Percentiles rank a stretch among this genome's conserved stretches.
These are phyloP conservation scores for Rhexocercosporidium sp. DNA, from an alignment of 2,329 filamentous ascomycete genomes.

Conservation along the genomic window DNA sequence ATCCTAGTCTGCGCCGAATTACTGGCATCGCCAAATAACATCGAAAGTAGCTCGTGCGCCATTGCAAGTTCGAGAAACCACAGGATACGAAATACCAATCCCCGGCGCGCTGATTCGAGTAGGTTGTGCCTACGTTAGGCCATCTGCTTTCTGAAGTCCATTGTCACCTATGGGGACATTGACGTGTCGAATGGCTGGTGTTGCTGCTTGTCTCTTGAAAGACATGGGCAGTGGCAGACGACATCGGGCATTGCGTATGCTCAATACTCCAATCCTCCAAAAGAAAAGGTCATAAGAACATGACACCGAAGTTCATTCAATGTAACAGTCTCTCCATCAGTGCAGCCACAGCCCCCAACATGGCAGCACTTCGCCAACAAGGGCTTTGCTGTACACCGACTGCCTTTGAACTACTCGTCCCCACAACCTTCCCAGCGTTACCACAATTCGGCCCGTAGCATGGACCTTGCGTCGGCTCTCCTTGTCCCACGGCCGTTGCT, in stretches of 20 bases:
- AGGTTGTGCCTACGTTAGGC: slow-evolving; percentile 11
- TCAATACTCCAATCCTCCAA: neutral
- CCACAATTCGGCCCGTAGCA: slow-evolving; percentile 29
- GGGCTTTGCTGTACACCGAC: slow-evolving; percentile 22
- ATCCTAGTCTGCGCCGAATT: neutral
- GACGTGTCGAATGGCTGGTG: slow-evolving; percentile 2
- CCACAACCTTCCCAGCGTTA: slow-evolving; percentile 29
- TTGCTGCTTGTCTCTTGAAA: slow-evolving; percentile 16
- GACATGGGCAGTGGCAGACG: slow-evolving; percentile 1
- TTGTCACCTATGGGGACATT: slow-evolving; percentile 16
- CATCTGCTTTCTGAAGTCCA: slow-evolving; percentile 29
- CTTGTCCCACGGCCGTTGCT: slow-evolving; percentile 10
- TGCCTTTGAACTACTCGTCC: slow-evolving; percentile 31
- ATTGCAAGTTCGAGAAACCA: slow-evolving; percentile 30
- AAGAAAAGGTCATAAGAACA: neutral
- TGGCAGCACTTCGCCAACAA: slow-evolving; percentile 24
- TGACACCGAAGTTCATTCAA: slow-evolving; percentile 16
- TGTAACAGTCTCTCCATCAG: slow-evolving; percentile 28
- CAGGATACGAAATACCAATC: slow-evolving; percentile 33
- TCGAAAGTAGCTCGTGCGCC: slow-evolving; percentile 24
- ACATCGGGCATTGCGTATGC: neutral
- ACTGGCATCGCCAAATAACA: slow-evolving; percentile 63
- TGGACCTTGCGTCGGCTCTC: slow-evolving; percentile 8
- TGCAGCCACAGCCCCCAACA: slow-evolving; percentile 26
- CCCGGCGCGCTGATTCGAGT: slow-evolving; percentile 12